Evolutionary conservation across 2,329 filamentous ascomycete species (phyloP), one percentile per base, ranked within the genome.

Genomic region (Coniochaeta prunicola): DNA sequence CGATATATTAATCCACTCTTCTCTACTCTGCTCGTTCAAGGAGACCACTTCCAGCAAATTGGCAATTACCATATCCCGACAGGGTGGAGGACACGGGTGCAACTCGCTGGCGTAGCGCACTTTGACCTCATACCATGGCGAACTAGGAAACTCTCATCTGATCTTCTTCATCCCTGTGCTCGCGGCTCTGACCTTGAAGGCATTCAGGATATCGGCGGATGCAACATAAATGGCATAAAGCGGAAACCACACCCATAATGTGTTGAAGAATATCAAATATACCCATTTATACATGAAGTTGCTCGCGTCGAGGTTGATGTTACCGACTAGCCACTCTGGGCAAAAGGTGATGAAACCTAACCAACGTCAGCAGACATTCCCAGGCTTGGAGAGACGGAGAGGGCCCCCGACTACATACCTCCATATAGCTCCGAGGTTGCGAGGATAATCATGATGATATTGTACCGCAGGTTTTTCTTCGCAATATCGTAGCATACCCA

Each of bases 311-410:
- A 89, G 79, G 67, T 86, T 87, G 63, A 78, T 67, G 68, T 80
- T 88, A 57, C 79, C 80, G 2, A 79, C 82, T 13, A 89, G 73
- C 86, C 86, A 89, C 71, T 89, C 86, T 13, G 86, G 86, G 70
- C 81, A 85, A 68, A 89, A 89, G 0, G 86, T 89, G 82, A 89
- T 88, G 73, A 85, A 89, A 19, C 85, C 82, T 84, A 40, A n/a
- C 15, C n/a, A 9, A 58, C 28, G 53, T 61, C 33, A 53, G 26
- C n/a, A 48, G 53, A 4, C 38, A 36, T 17, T 9, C 8, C 21
- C 24, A 36, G 13, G 2, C 33, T n/a, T 9, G 17, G 17, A 38
- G 15, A 38, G 17, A 17, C 48, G n/a, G 13, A 53, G 8, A 26
- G 2, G 26, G 3, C 48, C 26, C 17, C 6, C 24, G 13, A 17